Evolutionary conservation across 1,284 basidiomycete species (phyloP).

Genomic region (Papiliotrema nemorosa): DNA sequence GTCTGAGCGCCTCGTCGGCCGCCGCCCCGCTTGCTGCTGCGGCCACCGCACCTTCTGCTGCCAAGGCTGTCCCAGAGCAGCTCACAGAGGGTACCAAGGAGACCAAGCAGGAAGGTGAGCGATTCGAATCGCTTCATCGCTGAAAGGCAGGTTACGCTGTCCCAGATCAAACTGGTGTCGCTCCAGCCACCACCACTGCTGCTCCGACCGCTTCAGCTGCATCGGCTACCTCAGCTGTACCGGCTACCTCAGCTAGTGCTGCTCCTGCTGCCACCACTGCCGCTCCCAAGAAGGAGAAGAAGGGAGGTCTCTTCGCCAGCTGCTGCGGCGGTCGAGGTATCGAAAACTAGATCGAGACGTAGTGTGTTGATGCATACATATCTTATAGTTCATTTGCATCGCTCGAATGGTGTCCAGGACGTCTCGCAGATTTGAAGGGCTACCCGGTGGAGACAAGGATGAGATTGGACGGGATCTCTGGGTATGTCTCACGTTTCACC

Average conservation of each 20-base stretch:
- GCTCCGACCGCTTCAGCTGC: background rate
- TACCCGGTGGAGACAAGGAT: too few relatives aligned
- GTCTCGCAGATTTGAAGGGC: too few relatives aligned
- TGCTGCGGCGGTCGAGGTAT: conserved; percentile 6
- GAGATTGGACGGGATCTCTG: too few relatives aligned
- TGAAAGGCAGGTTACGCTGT: background rate
- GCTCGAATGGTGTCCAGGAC: too few relatives aligned
- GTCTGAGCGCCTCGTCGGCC: background rate
- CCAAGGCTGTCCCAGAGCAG: conserved; percentile 1
- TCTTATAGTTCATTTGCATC: too few relatives aligned
- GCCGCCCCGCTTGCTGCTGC: background rate
- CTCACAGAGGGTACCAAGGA: background rate
- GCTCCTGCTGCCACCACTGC: background rate
- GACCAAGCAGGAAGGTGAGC: conserved; percentile 1
- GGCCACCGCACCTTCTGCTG: background rate
- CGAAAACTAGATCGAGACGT: conserved; percentile 7
- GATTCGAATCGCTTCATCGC: background rate
- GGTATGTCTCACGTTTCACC: too few relatives aligned
- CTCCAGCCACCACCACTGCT: background rate
- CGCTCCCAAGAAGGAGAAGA: conserved; percentile 3
- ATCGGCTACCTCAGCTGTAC: background rate
- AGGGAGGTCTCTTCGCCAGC: conserved; percentile 3
- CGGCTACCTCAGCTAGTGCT: background rate
- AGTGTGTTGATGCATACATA: too few relatives aligned
- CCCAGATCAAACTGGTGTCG: background rate